A percentile compares a stretch with the other conserved stretches of the same genome.
Conservation (phyloP, 306 rosid species). For the Pterocarpus santalinus region DNA sequence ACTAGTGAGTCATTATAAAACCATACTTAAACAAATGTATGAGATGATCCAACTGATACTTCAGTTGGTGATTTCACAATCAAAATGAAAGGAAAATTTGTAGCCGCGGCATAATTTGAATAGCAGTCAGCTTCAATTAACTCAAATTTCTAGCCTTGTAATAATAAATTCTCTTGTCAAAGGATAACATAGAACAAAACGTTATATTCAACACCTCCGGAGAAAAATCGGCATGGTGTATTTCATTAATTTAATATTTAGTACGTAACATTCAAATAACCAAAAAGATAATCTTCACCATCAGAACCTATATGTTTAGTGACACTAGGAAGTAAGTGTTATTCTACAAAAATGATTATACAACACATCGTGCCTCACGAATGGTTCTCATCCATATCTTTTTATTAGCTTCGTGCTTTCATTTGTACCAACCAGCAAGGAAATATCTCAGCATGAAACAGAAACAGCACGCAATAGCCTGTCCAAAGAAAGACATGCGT, state of each 20-base stretch:
- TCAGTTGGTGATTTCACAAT: no score
- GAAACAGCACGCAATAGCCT: conserved; percentile 87
- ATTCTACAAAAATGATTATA: conserved; percentile 54
- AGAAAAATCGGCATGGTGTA: neutral
- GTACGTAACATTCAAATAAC: conserved; percentile 23
- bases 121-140: neutral
- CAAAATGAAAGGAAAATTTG: neutral
- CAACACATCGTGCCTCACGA: conserved; percentile 35
- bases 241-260: conserved; percentile 16
- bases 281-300: conserved; percentile 4
- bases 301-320: conserved; percentile 38
- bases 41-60: no score
- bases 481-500: conserved; percentile 31
- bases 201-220: neutral
- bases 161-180: neutral
- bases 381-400: conserved; percentile 32
- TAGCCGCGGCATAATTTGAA: neutral
- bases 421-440: conserved; percentile 98
- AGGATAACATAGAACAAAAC: neutral
- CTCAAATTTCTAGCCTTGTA: neutral
- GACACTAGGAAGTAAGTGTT: conserved; percentile 8
- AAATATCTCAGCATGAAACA: conserved; percentile 85
- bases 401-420: conserved; percentile 45
- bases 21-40: no score
- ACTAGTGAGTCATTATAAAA: no score